These are phyloP conservation scores for Botrytis galanthina DNA, from an alignment of 2,329 filamentous ascomycete species.

Conservation along the genomic window DNA sequence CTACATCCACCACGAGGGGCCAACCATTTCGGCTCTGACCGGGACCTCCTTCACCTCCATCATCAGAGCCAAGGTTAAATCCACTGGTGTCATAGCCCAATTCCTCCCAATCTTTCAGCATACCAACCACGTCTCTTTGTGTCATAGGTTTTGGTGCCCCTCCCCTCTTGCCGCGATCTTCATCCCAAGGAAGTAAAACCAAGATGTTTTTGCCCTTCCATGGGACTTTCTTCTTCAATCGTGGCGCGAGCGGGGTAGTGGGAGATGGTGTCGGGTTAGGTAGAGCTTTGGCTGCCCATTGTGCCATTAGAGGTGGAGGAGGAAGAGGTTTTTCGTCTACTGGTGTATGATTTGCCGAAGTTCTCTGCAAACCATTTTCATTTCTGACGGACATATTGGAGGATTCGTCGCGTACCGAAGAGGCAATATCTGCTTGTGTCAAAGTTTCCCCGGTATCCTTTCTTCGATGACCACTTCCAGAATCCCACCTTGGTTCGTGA, in stretches of 20 bases:
- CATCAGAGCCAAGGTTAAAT: conserved; percentile 59
- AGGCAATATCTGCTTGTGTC: conserved; percentile 36
- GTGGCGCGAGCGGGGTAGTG: conserved; percentile 48
- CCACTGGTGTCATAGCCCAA: conserved; percentile 67
- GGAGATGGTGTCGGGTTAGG: conserved; percentile 28
- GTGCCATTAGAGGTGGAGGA: conserved; percentile 34
- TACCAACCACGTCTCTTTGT: conserved; percentile 55
- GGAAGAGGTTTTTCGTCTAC: conserved; percentile 43
- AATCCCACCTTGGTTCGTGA: conserved; percentile 25
- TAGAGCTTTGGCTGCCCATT: conserved; percentile 22
- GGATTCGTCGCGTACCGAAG: conserved; percentile 15
- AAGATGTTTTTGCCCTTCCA: conserved; percentile 76
- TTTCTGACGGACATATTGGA: conserved; percentile 30
- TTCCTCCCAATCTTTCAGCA: conserved; percentile 65
- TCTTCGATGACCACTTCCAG: conserved; percentile 33
- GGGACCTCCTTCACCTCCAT: conserved; percentile 24
- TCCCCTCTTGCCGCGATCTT: conserved; percentile 59
- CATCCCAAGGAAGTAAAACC: conserved; percentile 66
- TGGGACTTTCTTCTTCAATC: conserved; percentile 66
- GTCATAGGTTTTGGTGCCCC: conserved; percentile 54
- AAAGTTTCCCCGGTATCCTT: conserved; percentile 39
- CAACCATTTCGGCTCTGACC: conserved; percentile 66
- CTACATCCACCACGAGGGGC: conserved; percentile 61
- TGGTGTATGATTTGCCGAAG: conserved; percentile 25
- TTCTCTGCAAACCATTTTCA: conserved; percentile 29